phyloP scores from a whole-genome alignment of 305 asterid species.

The Vinca major region DNA sequence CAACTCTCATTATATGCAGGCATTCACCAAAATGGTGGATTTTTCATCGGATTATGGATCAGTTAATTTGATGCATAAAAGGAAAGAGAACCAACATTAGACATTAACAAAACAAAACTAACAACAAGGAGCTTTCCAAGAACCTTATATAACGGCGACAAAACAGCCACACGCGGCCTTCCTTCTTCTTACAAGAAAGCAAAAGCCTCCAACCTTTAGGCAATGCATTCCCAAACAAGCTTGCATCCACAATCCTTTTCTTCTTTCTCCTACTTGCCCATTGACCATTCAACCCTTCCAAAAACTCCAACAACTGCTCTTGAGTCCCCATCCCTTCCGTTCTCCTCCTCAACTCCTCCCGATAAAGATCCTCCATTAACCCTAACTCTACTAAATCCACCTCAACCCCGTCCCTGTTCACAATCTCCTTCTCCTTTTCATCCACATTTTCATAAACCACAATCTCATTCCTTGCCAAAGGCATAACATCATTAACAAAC shows the following conservation, averaged over 20 bases:
- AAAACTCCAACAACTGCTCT: conserved; percentile 48
- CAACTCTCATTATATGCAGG: not conserved
- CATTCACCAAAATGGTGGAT: not conserved
- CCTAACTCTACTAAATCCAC: conserved; percentile 56
- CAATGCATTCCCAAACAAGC: conserved; percentile 50
- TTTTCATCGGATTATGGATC: not conserved
- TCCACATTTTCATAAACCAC: conserved; percentile 27
- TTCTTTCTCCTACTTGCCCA: conserved; percentile 81
- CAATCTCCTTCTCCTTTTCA: conserved; percentile 36
- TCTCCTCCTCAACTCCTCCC: conserved; percentile 40
- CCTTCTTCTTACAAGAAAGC: conserved; percentile 58
- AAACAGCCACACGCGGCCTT: conserved; percentile 41
- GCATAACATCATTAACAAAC: conserved; percentile 14
- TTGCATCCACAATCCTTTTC: conserved; percentile 70
- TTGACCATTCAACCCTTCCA: conserved; percentile 50
- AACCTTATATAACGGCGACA: conserved; percentile 88
- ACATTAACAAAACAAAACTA: not conserved
- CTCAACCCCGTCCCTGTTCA: conserved; percentile 48
- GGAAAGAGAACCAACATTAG: not conserved
- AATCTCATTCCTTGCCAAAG: conserved; percentile 16
- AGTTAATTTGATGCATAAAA: not conserved
- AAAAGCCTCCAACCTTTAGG: conserved; percentile 73
- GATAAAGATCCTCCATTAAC: conserved; percentile 46
- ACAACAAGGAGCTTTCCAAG: conserved; percentile 2
- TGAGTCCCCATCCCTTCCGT: conserved; percentile 41